These are phyloP conservation scores for Phytopythium mirpurense DNA, from an alignment of 352 stramenopile genomes.

Conservation along the genomic window DNA sequence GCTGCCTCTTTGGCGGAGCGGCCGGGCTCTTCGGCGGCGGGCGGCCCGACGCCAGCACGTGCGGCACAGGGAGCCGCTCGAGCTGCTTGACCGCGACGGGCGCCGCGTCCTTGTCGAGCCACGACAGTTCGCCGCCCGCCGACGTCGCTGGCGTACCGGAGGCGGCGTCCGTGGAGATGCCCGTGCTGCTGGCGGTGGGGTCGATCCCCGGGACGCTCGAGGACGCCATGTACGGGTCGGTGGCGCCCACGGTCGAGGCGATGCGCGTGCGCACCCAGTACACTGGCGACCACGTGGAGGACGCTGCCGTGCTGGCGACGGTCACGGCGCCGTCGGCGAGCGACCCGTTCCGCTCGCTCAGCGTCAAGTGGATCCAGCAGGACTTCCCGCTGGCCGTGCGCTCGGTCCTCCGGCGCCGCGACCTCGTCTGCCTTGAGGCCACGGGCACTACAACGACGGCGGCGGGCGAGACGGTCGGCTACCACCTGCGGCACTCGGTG, in stretches of 20 bases:
- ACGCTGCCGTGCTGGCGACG: slow-evolving; percentile 43
- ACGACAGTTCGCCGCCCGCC: slow-evolving; percentile 9
- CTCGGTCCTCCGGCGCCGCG: slow-evolving; percentile 41
- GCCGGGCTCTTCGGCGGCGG: slow-evolving; percentile 25
- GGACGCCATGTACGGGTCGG: slow-evolving; percentile 54
- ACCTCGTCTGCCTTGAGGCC: slow-evolving; percentile 52
- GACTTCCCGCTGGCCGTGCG: slow-evolving; percentile 32
- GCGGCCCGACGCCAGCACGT: slow-evolving; percentile 13
- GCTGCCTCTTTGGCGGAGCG: slow-evolving; percentile 9
- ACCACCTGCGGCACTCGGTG: slow-evolving; percentile 59
- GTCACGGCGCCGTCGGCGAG: slow-evolving; percentile 28
- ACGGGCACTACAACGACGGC: slow-evolving; percentile 38
- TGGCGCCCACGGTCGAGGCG: slow-evolving; percentile 26
- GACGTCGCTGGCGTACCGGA: slow-evolving; percentile 17
- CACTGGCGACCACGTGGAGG: slow-evolving; percentile 33
- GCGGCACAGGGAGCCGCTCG: slow-evolving; percentile 8
- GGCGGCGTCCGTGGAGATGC: slow-evolving; percentile 29
- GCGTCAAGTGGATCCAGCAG: slow-evolving; percentile 55
- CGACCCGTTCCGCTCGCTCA: slow-evolving; percentile 48
- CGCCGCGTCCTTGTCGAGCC: slow-evolving; percentile 12
- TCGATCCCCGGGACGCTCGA: slow-evolving; percentile 45
- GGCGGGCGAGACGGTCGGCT: slow-evolving; percentile 52
- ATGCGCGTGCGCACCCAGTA: slow-evolving; percentile 52
- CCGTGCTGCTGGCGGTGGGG: slow-evolving; percentile 36
- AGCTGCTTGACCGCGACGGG: slow-evolving; percentile 10